Evolutionary conservation across 257 asterid species (phyloP), one percentile per base, ranked within the genome.

Genomic region (Leonotis leonurus): DNA sequence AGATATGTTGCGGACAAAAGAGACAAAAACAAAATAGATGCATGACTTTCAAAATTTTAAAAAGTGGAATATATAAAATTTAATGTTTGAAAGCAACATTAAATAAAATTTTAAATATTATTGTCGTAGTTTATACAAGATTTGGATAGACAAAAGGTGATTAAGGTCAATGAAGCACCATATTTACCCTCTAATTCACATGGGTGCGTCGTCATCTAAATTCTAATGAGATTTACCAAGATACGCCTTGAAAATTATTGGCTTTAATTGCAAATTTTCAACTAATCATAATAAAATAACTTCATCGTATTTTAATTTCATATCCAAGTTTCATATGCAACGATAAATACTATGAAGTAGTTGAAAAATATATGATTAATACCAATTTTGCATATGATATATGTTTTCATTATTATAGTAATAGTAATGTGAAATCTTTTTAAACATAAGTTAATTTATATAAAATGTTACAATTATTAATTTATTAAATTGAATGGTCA

Each of bases 141-240:
- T 30, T 53, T 39, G 9, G 22, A 8, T 17, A n/a, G 63, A 48
- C 49, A 67, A 46, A 56, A 11, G 64, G 18, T 26, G 24, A 43
- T 58, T 56, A 32, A 69, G 48, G 68, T 58, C 72, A 40, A 63
- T 4, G 22, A 60, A 44, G 35, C 18, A 18, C n/a, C 70, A 49
- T 7, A 22, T 20, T 69, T 60, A 25, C 14, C 56, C 39, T 44
- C 35, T 14, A 60, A 26, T 21, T 59, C 77, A 71, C 77, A 52
- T 76, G 75, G 75, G 55, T 67, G 44, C n/a, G n/a, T 76, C 77
- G 51, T 71, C 26, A 25, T 71, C 69, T 16, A 27, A 5, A 37
- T 29, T 6, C n/a, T n/a, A n/a, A n/a, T n/a, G n/a, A 41, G 70
- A 65, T 65, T 52, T 13, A 27, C 26, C 25, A 9, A 40, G 56